Base-by-base conservation (phyloP, 2,329 filamentous ascomycete genomes). In the Cordyceps farinosa region DNA sequence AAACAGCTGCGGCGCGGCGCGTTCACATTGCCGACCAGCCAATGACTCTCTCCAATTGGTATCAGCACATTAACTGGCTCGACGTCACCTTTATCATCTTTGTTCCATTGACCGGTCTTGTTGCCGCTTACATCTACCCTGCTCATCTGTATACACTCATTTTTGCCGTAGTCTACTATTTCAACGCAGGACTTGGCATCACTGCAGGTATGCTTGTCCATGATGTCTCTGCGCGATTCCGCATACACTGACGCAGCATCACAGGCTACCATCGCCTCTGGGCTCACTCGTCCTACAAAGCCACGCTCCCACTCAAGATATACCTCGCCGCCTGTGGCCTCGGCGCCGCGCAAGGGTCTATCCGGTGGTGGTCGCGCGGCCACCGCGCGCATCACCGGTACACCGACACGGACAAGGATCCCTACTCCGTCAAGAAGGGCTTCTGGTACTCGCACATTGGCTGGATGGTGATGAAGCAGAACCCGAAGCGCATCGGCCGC, bases 381-480 rank as follows among this genome's bases (percentile, higher is more conserved):
- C 92, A 96, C 80, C 88, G 92, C 69, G 90, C 91, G 71, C 91
- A 96, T 77, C 91, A 96, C 83, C 86, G 92, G 71, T 96, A 95
- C 77, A 96, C 92, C 80, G 92, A 96, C 74, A 96, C 91, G 72
- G 90, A 93, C 42, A 95, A 95, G 82, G 92, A 96, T 69, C 92
- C 91, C 55, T 96, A 96, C 82, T 93, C 90, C 30, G 91, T 96
- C 70, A 88, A 90, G 79, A 96, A 96, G 83, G 91, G 91, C 69
- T 84, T 95, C 57, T 78, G 92, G 69, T 94, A 93, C 84, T 92
- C 86, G 17, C 74, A 78, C 79, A 81, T 96, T 63, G 91, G 91
- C 71, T 96, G 91, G 91, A 95, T 96, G 90, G 79, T 96, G 72
- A 87, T 96, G 84, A 94, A 94, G 84, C 91, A 96, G 80, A 94